These are phyloP conservation scores for Psilocybe sp. DNA, from an alignment of 768 basidiomycete species.

Conservation along the genomic window DNA sequence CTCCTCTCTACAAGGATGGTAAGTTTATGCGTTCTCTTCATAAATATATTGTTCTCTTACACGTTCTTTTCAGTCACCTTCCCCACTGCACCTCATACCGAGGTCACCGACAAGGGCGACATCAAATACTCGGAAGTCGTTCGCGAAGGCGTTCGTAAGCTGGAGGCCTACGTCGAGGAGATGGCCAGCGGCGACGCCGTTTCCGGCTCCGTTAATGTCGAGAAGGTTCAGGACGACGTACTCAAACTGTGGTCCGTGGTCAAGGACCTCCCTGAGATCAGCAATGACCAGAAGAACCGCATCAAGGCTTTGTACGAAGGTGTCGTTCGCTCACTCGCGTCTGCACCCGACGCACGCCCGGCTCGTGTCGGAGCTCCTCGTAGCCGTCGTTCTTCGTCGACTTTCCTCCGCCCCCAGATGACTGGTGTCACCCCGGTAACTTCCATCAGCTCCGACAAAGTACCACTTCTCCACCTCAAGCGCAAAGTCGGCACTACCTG, in stretches of 20 bases:
- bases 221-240: conserved; percentile 97
- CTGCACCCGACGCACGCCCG: conserved; percentile 60
- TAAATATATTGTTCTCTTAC: conserved; percentile 3
- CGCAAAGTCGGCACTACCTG: conserved; percentile 92
- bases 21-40: conserved; percentile 24
- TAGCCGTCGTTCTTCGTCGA: conserved; percentile 88
- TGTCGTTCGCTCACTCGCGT: conserved; percentile 89
- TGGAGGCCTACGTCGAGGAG: conserved; percentile 96
- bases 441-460: conserved; percentile 75
- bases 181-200: conserved; percentile 96
- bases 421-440: conserved; percentile 75
- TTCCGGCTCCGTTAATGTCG: conserved; percentile 81
- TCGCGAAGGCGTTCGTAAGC: conserved; percentile 93
- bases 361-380: conserved; percentile 47
- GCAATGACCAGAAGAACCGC: conserved; percentile 92
- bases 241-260: conserved; percentile 97
- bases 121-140: conserved; percentile 94
- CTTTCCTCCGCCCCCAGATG: conserved; percentile 92
- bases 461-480: conserved; percentile 94
- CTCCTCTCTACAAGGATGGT: conserved; percentile 97
- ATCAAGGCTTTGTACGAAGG: conserved; percentile 96
- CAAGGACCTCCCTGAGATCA: conserved; percentile 95
- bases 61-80: conserved; percentile 72
- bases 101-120: conserved; percentile 91
- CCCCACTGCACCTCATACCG: conserved; percentile 95